Percentiles rank a stretch among this genome's conserved stretches.
These are phyloP conservation scores for Melastoma candidum DNA, from an alignment of 441 rosid genomes.

Conservation along the genomic window DNA sequence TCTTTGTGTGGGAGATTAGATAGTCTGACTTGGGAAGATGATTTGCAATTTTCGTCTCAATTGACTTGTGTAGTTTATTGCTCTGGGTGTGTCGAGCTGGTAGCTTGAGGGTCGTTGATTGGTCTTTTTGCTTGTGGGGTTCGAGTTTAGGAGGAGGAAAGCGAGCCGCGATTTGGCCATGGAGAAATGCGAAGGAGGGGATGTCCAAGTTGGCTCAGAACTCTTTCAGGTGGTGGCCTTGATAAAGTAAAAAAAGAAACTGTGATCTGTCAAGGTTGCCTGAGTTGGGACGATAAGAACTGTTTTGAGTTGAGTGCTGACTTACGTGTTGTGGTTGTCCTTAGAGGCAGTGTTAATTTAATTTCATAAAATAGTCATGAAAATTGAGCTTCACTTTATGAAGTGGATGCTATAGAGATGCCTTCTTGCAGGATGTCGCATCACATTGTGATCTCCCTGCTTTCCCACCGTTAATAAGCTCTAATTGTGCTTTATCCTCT, in stretches of 20 bases:
- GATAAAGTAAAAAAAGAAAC: not conserved
- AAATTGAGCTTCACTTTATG: too few relatives aligned
- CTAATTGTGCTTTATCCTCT: conserved; percentile 11
- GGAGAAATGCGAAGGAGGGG: conserved; percentile 59
- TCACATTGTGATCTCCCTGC: conserved; percentile 10
- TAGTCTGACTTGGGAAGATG: too few relatives aligned
- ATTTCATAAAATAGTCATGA: too few relatives aligned
- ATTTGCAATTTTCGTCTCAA: too few relatives aligned
- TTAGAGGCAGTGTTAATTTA: too few relatives aligned
- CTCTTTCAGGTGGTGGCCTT: conserved; percentile 49
- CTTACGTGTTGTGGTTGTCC: too few relatives aligned
- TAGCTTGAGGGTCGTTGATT: not conserved
- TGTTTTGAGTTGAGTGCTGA: too few relatives aligned
- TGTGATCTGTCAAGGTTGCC: not conserved
- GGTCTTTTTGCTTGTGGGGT: not conserved
- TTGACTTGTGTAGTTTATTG: not conserved
- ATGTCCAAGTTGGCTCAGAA: conserved; percentile 52
- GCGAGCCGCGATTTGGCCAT: conserved; percentile 55
- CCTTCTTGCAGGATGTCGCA: too few relatives aligned
- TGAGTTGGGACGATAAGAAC: not conserved
- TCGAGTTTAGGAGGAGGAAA: conserved; percentile 40
- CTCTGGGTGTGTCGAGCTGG: not conserved
- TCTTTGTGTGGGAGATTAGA: not conserved
- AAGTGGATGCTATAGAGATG: too few relatives aligned
- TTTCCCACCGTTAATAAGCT: not conserved